Evolutionary conservation across 768 basidiomycete species (phyloP), one percentile per base, ranked within the genome.

Genomic region (Lactarius hatsudake): DNA sequence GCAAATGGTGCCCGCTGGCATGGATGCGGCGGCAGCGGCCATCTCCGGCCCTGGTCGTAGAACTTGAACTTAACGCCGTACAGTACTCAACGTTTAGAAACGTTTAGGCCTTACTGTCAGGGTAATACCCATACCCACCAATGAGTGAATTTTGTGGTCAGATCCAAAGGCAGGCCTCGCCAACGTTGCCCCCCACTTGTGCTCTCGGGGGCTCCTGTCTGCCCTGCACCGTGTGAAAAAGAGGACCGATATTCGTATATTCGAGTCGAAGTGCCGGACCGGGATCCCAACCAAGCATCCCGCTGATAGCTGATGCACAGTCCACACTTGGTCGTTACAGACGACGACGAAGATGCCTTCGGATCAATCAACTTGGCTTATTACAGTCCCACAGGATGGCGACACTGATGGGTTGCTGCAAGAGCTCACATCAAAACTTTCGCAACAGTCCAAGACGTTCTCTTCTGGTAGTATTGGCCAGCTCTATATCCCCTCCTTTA

Each of bases 341-440:
- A 70, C 62, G 59, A 61, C 62, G 20, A 97, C 62, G 60, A 61
- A 62, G 20, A 97, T 97, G 95, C 95, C 95, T 65, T 96, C 94
- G 75, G 95, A 97, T 82, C 89, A 96, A 77, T 91, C 91, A 70
- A 96, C 94, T 72, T 98, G 96, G 96, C 80, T 98, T 71, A 82
- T 97, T 68, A 83, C 94, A 53, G 86, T 93, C 3, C 96, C 96
- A 15, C 84, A 88, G 70, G 88, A 94, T 76, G 93, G 92, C 23
- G 93, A 97, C 72, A 83, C 93, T 0, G 91, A 92, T 67, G 87
- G 88, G 7, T 78, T 92, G 36, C 76, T 83, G 57, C 86, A 89
- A 70, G 90, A 91, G 69, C 73, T 93, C 20, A 72, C 81, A 12
- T 75, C 85, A 26, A 92, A 90, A 74, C 81, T 94, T 43, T 76